Conservation (phyloP, 257 asterid species). For the Orobanche coerulescens region DNA sequence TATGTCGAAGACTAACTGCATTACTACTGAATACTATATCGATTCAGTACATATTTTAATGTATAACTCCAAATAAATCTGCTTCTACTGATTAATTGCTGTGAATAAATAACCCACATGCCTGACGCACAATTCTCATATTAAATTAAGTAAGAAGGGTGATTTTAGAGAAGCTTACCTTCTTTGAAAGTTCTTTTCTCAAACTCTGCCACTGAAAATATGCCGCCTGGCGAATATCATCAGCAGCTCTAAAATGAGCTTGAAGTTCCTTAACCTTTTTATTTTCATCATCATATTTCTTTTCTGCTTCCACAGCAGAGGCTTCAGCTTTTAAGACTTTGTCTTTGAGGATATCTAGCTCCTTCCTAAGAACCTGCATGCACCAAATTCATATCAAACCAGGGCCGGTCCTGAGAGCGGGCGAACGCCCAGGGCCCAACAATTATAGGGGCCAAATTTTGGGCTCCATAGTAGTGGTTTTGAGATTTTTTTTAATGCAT, state of each 20-base stretch:
- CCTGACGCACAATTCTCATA: conserved; percentile 1
- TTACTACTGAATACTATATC: neutral
- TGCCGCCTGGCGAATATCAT: conserved; percentile 82
- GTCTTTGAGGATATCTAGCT: conserved; percentile 61
- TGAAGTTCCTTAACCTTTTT: conserved; percentile 60
- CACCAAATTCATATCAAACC: conserved; percentile 20
- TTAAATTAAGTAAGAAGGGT: conserved; percentile 14
- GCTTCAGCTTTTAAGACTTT: conserved; percentile 58
- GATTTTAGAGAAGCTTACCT: conserved; percentile 39
- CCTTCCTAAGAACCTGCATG: conserved; percentile 67
- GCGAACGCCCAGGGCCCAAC: too few relatives aligned
- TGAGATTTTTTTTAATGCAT: too few relatives aligned
- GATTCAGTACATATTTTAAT: neutral
- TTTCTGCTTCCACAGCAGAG: conserved; percentile 47
- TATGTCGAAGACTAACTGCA: neutral
- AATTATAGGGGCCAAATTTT: too few relatives aligned
- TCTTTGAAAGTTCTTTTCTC: conserved; percentile 50
- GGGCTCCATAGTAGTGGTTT: too few relatives aligned
- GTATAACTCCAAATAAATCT: neutral
- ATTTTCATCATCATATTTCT: conserved; percentile 55
- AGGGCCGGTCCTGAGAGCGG: too few relatives aligned
- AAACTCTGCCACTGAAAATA: conserved; percentile 52
- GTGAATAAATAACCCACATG: neutral
- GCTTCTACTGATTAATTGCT: too few relatives aligned
- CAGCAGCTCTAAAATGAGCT: conserved; percentile 61